Evolutionary conservation across 2,329 filamentous ascomycete genomes (phyloP).

Genomic region (Aspergillus jensenii): DNA sequence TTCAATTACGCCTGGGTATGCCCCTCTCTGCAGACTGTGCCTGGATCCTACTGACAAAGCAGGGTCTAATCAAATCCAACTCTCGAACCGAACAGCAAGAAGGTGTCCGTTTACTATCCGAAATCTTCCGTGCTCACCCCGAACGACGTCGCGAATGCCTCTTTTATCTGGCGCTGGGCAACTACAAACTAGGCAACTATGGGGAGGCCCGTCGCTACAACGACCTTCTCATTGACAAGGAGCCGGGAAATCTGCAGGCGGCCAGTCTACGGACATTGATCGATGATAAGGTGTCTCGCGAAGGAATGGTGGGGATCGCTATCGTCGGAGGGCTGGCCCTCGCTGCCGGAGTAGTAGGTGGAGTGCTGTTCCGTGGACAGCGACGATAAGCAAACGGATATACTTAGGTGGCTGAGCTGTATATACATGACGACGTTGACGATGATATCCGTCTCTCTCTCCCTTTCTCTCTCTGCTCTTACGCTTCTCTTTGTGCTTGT

Average conservation of each 20-base stretch:
- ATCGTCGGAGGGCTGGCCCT: constrained; percentile 92
- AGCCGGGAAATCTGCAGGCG: constrained; percentile 88
- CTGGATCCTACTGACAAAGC: neutral
- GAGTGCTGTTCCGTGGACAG: constrained; percentile 76
- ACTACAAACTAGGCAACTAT: constrained; percentile 98
- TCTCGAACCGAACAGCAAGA: constrained; percentile 84
- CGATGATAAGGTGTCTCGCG: constrained; percentile 93
- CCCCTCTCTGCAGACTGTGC: neutral
- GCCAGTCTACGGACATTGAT: constrained; percentile 82
- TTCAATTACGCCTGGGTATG: constrained; percentile 99
- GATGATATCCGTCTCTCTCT: constrained; percentile 12
- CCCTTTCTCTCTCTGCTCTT: constrained; percentile 8
- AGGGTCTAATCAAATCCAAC: constrained; percentile 95
- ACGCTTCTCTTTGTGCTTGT: neutral
- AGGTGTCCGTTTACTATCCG: constrained; percentile 87
- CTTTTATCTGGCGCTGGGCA: constrained; percentile 94
- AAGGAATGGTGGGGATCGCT: constrained; percentile 89
- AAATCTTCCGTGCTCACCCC: constrained; percentile 91
- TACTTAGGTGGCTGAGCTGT: constrained; percentile 11
- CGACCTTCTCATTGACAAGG: constrained; percentile 84
- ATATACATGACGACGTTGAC: constrained; percentile 15
- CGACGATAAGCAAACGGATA: constrained; percentile 53
- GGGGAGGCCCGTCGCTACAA: constrained; percentile 93
- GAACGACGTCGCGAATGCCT: constrained; percentile 96
- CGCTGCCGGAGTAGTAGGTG: constrained; percentile 88